These are phyloP conservation scores for Podila verticillata DNA, from an alignment of 192 early-diverging fungal genomes.

Conservation along the genomic window DNA sequence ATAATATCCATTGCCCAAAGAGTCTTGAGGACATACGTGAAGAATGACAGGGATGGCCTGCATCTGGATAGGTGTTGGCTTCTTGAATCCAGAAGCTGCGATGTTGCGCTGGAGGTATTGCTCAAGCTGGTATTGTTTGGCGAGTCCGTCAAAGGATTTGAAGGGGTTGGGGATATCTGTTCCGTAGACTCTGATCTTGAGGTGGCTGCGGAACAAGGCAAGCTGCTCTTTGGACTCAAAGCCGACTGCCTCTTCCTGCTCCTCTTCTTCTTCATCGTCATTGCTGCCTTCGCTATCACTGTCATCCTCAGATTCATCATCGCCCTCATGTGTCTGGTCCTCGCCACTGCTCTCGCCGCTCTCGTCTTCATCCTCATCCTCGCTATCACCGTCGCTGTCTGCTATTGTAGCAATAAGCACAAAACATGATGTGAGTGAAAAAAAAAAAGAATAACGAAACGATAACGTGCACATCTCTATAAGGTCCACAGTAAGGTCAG, in stretches of 20 bases:
- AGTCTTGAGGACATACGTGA: slow-evolving; percentile 57
- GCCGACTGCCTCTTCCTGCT: slow-evolving; percentile 21
- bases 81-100: slow-evolving; percentile 68
- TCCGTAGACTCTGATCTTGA: slow-evolving; percentile 87
- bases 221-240: slow-evolving; percentile 54
- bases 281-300: slow-evolving; percentile 5
- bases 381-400: slow-evolving; percentile 17
- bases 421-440: not conserved
- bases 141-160: slow-evolving; percentile 82
- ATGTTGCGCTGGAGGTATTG: slow-evolving; percentile 82
- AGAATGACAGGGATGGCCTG: slow-evolving; percentile 89
- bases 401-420: not conserved
- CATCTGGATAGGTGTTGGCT: slow-evolving; percentile 95
- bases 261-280: slow-evolving; percentile 19
- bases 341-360: slow-evolving; percentile 36
- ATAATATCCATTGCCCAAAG: not conserved
- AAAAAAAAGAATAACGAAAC: not conserved
- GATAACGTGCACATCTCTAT: not conserved
- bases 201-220: slow-evolving; percentile 74
- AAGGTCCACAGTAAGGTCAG: not conserved
- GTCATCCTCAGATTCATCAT: slow-evolving; percentile 28
- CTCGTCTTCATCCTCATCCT: slow-evolving; percentile 21
- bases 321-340: slow-evolving; percentile 37
- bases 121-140: slow-evolving; percentile 72
- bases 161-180: slow-evolving; percentile 89